Percentiles rank a stretch among this genome's conserved stretches.
Evolutionary conservation across 2,329 filamentous ascomycete genomes (phyloP).

Genomic region (Fusarium sp.): DNA sequence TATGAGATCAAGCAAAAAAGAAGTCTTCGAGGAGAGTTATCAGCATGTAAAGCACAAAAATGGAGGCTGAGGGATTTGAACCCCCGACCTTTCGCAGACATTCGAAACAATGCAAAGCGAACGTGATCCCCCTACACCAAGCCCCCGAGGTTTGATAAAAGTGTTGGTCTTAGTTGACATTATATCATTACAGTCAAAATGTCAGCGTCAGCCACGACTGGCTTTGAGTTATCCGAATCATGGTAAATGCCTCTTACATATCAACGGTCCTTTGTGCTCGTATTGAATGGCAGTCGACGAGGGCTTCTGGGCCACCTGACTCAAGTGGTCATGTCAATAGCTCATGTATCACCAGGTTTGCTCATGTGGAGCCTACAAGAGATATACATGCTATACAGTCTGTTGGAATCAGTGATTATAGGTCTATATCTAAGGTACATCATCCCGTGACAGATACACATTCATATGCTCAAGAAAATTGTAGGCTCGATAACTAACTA

Average conservation of each 20-base stretch:
- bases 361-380: neutral
- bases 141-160: slow-evolving; percentile 22
- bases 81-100: slow-evolving; percentile 41
- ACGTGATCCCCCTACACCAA: slow-evolving; percentile 44
- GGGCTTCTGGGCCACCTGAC: neutral
- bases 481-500: neutral
- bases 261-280: neutral
- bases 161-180: accelerated
- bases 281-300: neutral
- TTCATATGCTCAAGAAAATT: neutral
- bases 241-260: neutral
- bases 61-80: slow-evolving; percentile 45
- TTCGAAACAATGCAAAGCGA: slow-evolving; percentile 37
- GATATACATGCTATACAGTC: neutral
- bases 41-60: neutral
- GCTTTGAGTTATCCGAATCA: neutral
- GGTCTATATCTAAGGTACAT: neutral
- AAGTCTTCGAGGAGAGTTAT: too few relatives aligned
- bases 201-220: too few relatives aligned
- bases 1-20: neutral
- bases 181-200: accelerated
- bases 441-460: neutral
- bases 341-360: neutral
- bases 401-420: neutral
- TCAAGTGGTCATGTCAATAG: neutral